Evolutionary conservation across 768 basidiomycete genomes (phyloP).

Genomic region (Zangia roseola): DNA sequence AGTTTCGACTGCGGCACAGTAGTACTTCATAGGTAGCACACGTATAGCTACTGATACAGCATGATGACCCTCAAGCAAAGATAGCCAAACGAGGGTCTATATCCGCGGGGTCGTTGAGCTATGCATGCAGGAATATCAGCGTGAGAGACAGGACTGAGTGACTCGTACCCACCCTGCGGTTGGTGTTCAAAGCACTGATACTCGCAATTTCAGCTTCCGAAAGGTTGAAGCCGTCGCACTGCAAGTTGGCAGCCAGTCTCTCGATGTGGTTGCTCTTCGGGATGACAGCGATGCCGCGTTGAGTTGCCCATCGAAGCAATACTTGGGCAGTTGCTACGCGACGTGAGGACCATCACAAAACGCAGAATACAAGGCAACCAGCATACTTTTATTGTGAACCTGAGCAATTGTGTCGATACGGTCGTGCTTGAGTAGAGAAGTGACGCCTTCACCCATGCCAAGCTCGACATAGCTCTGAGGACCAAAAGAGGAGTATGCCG

Average conservation of each 20-base stretch:
- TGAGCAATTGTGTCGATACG: constrained; percentile 44
- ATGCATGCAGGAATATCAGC: constrained; percentile 5
- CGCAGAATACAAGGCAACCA: neutral
- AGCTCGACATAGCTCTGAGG: constrained; percentile 64
- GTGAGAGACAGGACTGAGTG: neutral
- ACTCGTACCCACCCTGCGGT: constrained; percentile 52
- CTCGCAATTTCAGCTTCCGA: constrained; percentile 53
- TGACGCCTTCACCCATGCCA: constrained; percentile 48
- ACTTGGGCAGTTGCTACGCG: constrained; percentile 54
- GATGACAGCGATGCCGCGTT: constrained; percentile 70
- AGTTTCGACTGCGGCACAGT: neutral
- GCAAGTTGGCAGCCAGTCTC: constrained; percentile 45
- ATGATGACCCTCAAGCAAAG: constrained; percentile 54
- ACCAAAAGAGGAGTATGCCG: constrained; percentile 57
- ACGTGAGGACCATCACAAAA: neutral
- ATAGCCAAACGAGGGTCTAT: constrained; percentile 67
- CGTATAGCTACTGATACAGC: neutral
- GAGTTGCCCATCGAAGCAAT: constrained; percentile 76
- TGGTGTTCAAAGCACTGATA: constrained; percentile 60
- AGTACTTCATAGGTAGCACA: constrained; percentile 1
- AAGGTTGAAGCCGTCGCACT: constrained; percentile 48
- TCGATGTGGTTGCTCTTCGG: constrained; percentile 60
- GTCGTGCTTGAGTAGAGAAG: constrained; percentile 55
- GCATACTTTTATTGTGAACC: constrained; percentile 52
- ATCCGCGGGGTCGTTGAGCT: constrained; percentile 71